Evolutionary conservation across 331 rosid genomes (phyloP).

Genomic region (Prunus yedoensis): DNA sequence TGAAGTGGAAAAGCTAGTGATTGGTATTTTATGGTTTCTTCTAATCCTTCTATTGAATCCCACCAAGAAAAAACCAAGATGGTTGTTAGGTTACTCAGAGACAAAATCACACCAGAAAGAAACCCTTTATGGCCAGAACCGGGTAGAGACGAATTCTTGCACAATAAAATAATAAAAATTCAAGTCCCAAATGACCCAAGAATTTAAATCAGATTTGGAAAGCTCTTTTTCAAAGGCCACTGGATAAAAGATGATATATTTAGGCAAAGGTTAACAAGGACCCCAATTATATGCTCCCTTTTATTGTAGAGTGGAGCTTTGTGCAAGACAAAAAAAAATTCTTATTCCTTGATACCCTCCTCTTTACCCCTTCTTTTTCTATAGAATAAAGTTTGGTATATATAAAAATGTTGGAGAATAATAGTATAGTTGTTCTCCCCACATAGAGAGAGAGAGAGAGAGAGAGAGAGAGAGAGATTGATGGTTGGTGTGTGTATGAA

Average conservation of each 20-base stretch:
- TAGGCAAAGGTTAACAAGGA: not conserved
- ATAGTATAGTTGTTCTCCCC: too few relatives aligned
- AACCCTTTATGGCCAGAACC: slow-evolving; percentile 13
- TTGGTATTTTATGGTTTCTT: not conserved
- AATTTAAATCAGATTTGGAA: slow-evolving; percentile 26
- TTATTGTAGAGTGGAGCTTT: slow-evolving; percentile 49
- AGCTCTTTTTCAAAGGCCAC: slow-evolving; percentile 31
- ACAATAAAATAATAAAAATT: slow-evolving; percentile 5
- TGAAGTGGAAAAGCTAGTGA: slow-evolving; percentile 5
- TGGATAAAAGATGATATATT: slow-evolving; percentile 23
- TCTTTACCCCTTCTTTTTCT: slow-evolving; percentile 20
- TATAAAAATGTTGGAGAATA: slow-evolving; percentile 10
- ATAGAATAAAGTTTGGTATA: slow-evolving; percentile 45
- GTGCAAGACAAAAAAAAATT: slow-evolving; percentile 39
- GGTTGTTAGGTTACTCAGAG: not conserved
- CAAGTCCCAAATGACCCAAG: slow-evolving; percentile 17
- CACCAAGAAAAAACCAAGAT: not conserved
- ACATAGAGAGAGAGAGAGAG: too few relatives aligned
- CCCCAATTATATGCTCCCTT: slow-evolving; percentile 19
- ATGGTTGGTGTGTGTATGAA: not conserved
- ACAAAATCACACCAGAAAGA: slow-evolving; percentile 15
- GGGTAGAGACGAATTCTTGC: slow-evolving; percentile 22
- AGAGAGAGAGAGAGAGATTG: not conserved
- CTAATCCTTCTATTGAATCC: not conserved
- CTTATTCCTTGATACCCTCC: slow-evolving; percentile 67